Conservation (phyloP, 257 asterid species). For the Nemophila menziesii region DNA sequence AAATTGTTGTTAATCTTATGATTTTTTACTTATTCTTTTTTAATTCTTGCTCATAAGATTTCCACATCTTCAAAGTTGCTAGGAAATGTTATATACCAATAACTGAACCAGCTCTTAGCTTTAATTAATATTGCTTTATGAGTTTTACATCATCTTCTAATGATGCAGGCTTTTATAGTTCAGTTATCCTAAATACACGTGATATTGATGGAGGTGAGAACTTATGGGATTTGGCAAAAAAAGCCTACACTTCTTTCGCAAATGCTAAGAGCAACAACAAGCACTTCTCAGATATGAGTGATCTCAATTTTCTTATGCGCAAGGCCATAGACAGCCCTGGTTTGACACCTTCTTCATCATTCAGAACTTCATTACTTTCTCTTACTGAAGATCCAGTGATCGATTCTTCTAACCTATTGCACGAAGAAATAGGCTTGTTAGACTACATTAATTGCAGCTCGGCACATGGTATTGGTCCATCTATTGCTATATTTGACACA, state of each 20-base stretch:
- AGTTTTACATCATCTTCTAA: neutral
- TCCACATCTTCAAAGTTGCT: too few species aligned
- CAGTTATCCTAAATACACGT: constrained; percentile 77
- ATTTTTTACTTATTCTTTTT: too few species aligned
- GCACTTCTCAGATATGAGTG: constrained; percentile 79
- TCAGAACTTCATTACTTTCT: constrained; percentile 60
- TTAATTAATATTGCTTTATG: neutral
- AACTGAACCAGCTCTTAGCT: too few species aligned
- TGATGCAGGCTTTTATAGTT: constrained; percentile 68
- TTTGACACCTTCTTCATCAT: constrained; percentile 58
- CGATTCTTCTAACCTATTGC: constrained; percentile 21
- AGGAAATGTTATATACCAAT: too few species aligned
- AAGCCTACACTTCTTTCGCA: constrained; percentile 37
- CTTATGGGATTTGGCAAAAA: constrained; percentile 59
- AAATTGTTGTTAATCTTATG: too few species aligned
- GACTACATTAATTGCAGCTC: constrained; percentile 71
- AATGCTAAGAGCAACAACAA: constrained; percentile 58
- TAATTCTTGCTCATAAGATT: too few species aligned
- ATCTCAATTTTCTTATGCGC: constrained; percentile 77
- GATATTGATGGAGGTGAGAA: constrained; percentile 47
- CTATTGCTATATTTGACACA: constrained; percentile 60
- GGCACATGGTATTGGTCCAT: constrained; percentile 81
- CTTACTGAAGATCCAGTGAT: constrained; percentile 59
- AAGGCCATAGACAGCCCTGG: constrained; percentile 86
- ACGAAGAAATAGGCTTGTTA: constrained; percentile 39